A percentile compares a stretch with the other conserved stretches of the same genome.
phyloP scores from a whole-genome alignment of 2,329 filamentous ascomycete genomes.

The Nemania abortiva region DNA sequence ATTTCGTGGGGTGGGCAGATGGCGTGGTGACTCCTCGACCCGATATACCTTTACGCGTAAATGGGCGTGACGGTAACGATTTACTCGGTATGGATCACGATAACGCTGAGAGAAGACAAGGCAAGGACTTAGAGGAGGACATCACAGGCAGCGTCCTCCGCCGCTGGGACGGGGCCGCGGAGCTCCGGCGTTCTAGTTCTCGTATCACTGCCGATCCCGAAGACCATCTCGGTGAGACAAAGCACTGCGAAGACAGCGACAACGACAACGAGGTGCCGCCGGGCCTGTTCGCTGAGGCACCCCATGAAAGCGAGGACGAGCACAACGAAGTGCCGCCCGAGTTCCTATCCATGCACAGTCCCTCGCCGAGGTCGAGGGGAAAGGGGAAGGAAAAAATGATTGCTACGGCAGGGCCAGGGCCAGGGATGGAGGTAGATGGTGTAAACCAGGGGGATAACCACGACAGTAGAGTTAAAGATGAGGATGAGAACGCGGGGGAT shows the following conservation, averaged over 20 bases:
- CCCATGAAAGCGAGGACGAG: slow-evolving; percentile 38
- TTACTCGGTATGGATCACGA: slow-evolving; percentile 40
- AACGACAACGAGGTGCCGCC: slow-evolving; percentile 42
- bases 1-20: slow-evolving; percentile 49
- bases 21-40: slow-evolving; percentile 35
- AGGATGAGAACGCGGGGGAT: not conserved
- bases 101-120: slow-evolving; percentile 12
- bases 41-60: slow-evolving; percentile 3
- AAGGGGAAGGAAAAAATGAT: slow-evolving; percentile 23
- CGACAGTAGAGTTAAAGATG: not conserved
- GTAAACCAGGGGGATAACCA: not conserved
- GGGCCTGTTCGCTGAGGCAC: slow-evolving; percentile 37
- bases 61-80: slow-evolving; percentile 16
- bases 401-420: not conserved
- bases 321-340: slow-evolving; percentile 52
- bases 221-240: slow-evolving; percentile 7
- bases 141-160: slow-evolving; percentile 52
- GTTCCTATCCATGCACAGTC: slow-evolving; percentile 62
- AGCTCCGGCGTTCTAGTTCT: slow-evolving; percentile 54
- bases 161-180: slow-evolving; percentile 48
- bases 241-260: slow-evolving; percentile 17
- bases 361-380: slow-evolving; percentile 27
- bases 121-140: slow-evolving; percentile 44
- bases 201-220: not conserved
- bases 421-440: not conserved